phyloP scores from a whole-genome alignment of 1,284 basidiomycete species.

The Coriolopsis trogii region DNA sequence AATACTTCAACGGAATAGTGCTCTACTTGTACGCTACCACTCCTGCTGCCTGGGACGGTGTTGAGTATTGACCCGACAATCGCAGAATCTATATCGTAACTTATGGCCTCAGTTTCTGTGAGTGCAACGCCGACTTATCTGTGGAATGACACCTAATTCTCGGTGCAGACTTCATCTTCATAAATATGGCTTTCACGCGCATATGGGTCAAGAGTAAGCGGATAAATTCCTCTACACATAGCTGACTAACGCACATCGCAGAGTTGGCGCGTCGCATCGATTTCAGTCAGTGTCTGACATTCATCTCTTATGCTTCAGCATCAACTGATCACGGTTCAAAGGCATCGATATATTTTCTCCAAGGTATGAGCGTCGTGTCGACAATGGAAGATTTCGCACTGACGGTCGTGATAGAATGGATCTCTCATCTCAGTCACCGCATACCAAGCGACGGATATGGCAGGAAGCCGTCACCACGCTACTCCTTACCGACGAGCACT shows the following conservation, averaged over 20 bases:
- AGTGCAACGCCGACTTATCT: slow-evolving; percentile 27
- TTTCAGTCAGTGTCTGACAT: slow-evolving; percentile 56
- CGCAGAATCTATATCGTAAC: slow-evolving; percentile 67
- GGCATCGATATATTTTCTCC: slow-evolving; percentile 84
- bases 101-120: slow-evolving; percentile 68
- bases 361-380: slow-evolving; percentile 39
- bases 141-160: slow-evolving; percentile 1
- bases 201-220: slow-evolving; percentile 60
- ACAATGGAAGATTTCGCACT: not conserved
- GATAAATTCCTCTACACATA: not conserved
- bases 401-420: slow-evolving; percentile 51
- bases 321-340: slow-evolving; percentile 27
- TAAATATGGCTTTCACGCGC: slow-evolving; percentile 54
- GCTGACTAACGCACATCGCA: slow-evolving; percentile 30
- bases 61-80: slow-evolving; percentile 1
- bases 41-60: not conserved
- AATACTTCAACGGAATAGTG: slow-evolving; percentile 58
- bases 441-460: slow-evolving; percentile 79
- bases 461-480: slow-evolving; percentile 78
- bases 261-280: slow-evolving; percentile 68
- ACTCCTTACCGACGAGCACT: slow-evolving; percentile 62
- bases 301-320: not conserved
- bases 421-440: slow-evolving; percentile 59
- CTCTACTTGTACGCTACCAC: slow-evolving; percentile 58
- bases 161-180: slow-evolving; percentile 63